These are phyloP conservation scores for Telopea speciosissima DNA, from an alignment of 177 flowering plant genomes.

Conservation along the genomic window DNA sequence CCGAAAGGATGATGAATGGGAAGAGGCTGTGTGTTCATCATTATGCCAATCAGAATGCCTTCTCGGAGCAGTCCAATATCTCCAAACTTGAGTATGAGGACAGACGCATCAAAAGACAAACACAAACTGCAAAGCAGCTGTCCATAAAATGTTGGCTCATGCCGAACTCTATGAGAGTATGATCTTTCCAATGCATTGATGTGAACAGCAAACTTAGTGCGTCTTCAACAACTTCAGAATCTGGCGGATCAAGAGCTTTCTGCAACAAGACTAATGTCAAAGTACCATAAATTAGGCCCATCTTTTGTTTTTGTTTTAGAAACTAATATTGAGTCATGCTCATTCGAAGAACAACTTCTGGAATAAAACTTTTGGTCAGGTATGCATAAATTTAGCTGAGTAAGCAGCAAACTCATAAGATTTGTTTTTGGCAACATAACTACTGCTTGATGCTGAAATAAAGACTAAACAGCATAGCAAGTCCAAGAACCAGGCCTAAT, in stretches of 20 bases:
- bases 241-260: conserved; percentile 89
- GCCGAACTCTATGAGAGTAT: conserved; percentile 52
- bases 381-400: neutral
- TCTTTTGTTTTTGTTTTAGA: no score
- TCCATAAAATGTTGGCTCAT: conserved; percentile 88
- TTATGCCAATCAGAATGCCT: conserved; percentile 82
- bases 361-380: neutral
- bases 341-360: no score
- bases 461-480: no score
- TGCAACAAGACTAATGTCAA: conserved; percentile 57
- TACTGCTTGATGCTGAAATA: no score
- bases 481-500: no score
- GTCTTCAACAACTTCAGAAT: conserved; percentile 70
- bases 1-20: conserved; percentile 90
- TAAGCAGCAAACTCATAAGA: neutral
- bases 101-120: conserved; percentile 87
- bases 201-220: conserved; percentile 60
- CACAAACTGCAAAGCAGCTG: conserved; percentile 68
- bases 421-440: no score
- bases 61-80: conserved; percentile 69
- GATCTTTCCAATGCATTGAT: conserved; percentile 52
- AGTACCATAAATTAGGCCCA: conserved; percentile 16
- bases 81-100: conserved; percentile 77
- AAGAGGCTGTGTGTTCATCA: conserved; percentile 81
- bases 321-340: neutral